Evolutionary conservation across 805 yeast species (phyloP).

Genomic region (Ogataea saltuana): DNA sequence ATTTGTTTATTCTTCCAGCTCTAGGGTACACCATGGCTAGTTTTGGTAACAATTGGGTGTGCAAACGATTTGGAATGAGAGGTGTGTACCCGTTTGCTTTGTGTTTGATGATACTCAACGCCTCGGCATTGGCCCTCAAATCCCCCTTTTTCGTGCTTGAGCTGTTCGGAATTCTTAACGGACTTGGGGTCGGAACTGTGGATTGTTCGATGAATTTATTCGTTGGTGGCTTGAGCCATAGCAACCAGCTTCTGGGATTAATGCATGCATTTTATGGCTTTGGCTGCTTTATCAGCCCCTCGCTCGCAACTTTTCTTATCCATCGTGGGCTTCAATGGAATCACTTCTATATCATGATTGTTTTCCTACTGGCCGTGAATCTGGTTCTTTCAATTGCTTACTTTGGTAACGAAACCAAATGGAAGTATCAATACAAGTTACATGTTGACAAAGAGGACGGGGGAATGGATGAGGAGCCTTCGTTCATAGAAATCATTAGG

Average conservation of each 20-base stretch:
- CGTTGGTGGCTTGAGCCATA: slow-evolving; percentile 47
- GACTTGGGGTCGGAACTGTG: slow-evolving; percentile 56
- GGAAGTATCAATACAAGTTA: slow-evolving; percentile 40
- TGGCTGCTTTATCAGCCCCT: slow-evolving; percentile 54
- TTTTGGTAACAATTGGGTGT: slow-evolving; percentile 44
- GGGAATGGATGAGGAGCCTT: slow-evolving; percentile 23
- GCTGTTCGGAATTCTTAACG: slow-evolving; percentile 42
- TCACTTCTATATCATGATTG: slow-evolving; percentile 43
- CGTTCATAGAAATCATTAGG: slow-evolving; percentile 29
- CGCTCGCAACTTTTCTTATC: slow-evolving; percentile 43
- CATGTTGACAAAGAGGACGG: slow-evolving; percentile 14
- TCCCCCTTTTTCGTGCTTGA: slow-evolving; percentile 47
- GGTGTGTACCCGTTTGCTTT: slow-evolving; percentile 42
- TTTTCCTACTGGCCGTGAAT: slow-evolving; percentile 30
- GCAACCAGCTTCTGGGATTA: slow-evolving; percentile 51
- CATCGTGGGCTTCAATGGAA: slow-evolving; percentile 45
- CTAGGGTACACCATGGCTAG: slow-evolving; percentile 59
- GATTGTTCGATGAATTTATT: slow-evolving; percentile 60
- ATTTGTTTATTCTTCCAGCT: slow-evolving; percentile 52
- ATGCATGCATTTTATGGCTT: slow-evolving; percentile 55
- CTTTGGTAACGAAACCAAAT: slow-evolving; percentile 46
- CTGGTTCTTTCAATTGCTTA: slow-evolving; percentile 29
- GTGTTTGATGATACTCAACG: slow-evolving; percentile 6
- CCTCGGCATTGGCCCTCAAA: slow-evolving; percentile 37
- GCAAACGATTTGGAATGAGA: slow-evolving; percentile 46